A percentile compares a stretch with the other conserved stretches of the same genome.
These are phyloP conservation scores for Fusarium praegraminearum DNA, from an alignment of 2,329 filamentous ascomycete genomes.

Conservation along the genomic window DNA sequence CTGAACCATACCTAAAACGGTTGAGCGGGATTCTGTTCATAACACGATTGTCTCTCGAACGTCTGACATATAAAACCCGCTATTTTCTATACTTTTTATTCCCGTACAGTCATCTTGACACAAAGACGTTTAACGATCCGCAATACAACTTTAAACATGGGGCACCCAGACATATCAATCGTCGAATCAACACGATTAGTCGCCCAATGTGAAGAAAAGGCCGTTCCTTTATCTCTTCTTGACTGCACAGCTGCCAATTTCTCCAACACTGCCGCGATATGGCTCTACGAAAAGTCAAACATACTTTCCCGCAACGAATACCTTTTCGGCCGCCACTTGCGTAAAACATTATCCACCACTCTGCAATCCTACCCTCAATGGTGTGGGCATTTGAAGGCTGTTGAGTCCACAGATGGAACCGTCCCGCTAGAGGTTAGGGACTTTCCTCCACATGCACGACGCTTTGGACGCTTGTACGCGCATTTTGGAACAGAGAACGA, in stretches of 20 bases:
- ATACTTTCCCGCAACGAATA: neutral
- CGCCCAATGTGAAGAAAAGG: neutral
- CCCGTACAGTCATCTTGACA: neutral
- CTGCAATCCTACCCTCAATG: constrained; percentile 40
- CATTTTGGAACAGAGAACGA: constrained; percentile 33
- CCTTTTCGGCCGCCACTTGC: constrained; percentile 12
- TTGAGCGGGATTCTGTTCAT: neutral
- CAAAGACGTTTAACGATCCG: neutral
- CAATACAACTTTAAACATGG: neutral
- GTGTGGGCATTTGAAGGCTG: constrained; percentile 35
- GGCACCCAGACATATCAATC: neutral
- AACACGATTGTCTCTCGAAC: neutral
- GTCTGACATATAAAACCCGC: accelerated
- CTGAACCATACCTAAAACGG: neutral
- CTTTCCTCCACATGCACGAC: constrained; percentile 37
- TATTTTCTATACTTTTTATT: accelerated
- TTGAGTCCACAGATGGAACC: constrained; percentile 20
- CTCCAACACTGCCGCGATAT: constrained; percentile 38
- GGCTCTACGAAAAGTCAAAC: constrained; percentile 35
- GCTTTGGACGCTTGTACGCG: constrained; percentile 40
- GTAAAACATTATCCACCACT: constrained; percentile 12
- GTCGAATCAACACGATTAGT: constrained; percentile 5
- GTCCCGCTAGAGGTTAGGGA: constrained; percentile 12
- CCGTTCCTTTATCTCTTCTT: constrained; percentile 36
- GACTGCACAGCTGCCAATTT: constrained; percentile 44